These are phyloP conservation scores for Fraxinus velutina DNA, from an alignment of 305 asterid species.

Conservation along the genomic window DNA sequence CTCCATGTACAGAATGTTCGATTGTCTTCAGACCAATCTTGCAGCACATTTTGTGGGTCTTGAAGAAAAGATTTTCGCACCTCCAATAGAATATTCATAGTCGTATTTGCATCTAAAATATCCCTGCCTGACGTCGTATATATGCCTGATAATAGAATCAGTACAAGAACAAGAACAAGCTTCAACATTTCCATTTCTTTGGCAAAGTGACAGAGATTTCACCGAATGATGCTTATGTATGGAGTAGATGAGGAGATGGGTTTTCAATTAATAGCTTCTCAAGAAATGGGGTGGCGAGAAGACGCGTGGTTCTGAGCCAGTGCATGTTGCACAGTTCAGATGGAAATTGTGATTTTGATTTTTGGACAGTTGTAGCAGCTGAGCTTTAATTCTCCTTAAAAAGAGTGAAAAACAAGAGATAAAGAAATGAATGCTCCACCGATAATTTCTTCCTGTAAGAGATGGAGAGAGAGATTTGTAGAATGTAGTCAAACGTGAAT, in stretches of 20 bases:
- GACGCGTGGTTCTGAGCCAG: slow-evolving; percentile 24
- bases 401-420: slow-evolving; percentile 18
- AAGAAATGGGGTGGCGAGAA: slow-evolving; percentile 21
- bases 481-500: background rate
- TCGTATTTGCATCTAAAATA: slow-evolving; percentile 19
- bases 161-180: slow-evolving; percentile 10
- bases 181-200: slow-evolving; percentile 25
- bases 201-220: slow-evolving; percentile 5
- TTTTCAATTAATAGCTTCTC: slow-evolving; percentile 23
- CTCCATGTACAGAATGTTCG: slow-evolving; percentile 57
- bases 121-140: slow-evolving; percentile 24
- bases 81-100: slow-evolving; percentile 42
- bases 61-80: slow-evolving; percentile 44
- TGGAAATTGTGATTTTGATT: background rate
- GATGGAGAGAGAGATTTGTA: slow-evolving; percentile 7
- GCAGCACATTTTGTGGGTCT: slow-evolving; percentile 50
- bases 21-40: slow-evolving; percentile 51
- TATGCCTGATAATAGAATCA: slow-evolving; percentile 17
- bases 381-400: background rate
- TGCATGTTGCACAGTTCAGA: slow-evolving; percentile 29
- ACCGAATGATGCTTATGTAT: slow-evolving; percentile 22
- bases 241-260: slow-evolving; percentile 11
- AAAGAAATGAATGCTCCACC: slow-evolving; percentile 13
- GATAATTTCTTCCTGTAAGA: background rate
- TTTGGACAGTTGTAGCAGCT: background rate